These are phyloP conservation scores for Grosmannia penicillata DNA, from an alignment of 2,329 filamentous ascomycete genomes.

Conservation along the genomic window DNA sequence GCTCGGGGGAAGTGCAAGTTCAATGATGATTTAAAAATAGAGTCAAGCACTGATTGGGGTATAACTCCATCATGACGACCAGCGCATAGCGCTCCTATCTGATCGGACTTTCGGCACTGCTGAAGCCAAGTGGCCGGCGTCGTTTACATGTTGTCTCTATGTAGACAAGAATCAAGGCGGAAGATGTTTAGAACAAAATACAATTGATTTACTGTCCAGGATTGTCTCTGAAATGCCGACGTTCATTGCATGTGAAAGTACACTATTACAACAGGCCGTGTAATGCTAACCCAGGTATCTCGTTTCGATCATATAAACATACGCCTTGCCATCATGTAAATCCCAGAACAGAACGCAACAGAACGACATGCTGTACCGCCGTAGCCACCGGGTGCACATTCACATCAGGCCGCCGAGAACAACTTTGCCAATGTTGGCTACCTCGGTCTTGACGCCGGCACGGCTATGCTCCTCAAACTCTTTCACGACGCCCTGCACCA, in stretches of 20 bases:
- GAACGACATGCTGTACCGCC: no score
- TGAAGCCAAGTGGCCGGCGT: slow-evolving; percentile 5
- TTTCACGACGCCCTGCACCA: slow-evolving; percentile 72
- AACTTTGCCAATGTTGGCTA: slow-evolving; percentile 75
- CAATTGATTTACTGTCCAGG: no score
- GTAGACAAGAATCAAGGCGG: no score
- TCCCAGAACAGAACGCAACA: background rate
- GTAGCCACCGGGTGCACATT: no score
- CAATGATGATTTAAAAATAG: slow-evolving; percentile 93
- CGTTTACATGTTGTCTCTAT: background rate
- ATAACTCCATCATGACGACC: slow-evolving; percentile 26
- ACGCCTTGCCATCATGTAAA: no score
- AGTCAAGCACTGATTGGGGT: slow-evolving; percentile 90
- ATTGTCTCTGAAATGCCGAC: no score
- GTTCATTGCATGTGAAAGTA: no score
- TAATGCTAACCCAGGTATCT: no score
- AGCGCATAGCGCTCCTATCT: slow-evolving; percentile 23
- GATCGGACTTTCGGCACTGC: slow-evolving; percentile 17
- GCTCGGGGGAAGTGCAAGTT: slow-evolving; percentile 19
- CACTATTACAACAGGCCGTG: no score
- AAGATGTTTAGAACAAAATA: no score
- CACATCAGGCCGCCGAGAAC: slow-evolving; percentile 76
- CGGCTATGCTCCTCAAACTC: slow-evolving; percentile 88
- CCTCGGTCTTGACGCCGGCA: slow-evolving; percentile 58
- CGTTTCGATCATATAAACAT: no score